A percentile compares a stretch with the other conserved stretches of the same genome.
Evolutionary conservation across 768 basidiomycete species (phyloP).

Genomic region (Nidularia sp.): DNA sequence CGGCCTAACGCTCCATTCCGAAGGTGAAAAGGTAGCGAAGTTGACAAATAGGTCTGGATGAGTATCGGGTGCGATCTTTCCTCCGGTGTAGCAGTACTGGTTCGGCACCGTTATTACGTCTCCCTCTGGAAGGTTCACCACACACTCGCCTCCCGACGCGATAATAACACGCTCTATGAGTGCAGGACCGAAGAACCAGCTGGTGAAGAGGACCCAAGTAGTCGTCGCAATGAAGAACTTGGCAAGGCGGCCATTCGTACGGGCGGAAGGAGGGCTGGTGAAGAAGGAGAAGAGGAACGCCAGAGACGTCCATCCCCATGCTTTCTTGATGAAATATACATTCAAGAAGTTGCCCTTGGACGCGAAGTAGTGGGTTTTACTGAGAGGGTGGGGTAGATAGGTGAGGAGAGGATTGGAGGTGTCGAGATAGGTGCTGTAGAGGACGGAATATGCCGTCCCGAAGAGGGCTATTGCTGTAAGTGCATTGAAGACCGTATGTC

Average conservation of each 20-base stretch:
- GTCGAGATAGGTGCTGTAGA: constrained; percentile 71
- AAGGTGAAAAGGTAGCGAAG: constrained; percentile 20
- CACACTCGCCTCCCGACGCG: constrained; percentile 73
- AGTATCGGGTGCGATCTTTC: constrained; percentile 49
- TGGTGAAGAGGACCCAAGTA: constrained; percentile 72
- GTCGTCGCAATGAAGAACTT: constrained; percentile 58
- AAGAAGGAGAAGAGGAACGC: constrained; percentile 57
- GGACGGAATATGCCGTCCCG: constrained; percentile 65
- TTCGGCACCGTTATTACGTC: constrained; percentile 48
- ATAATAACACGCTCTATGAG: constrained; percentile 63
- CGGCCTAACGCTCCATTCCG: constrained; percentile 47
- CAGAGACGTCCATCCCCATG: constrained; percentile 87
- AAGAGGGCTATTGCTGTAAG: constrained; percentile 45
- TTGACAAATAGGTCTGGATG: constrained; percentile 59
- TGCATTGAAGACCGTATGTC: constrained; percentile 27
- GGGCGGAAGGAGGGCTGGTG: constrained; percentile 46
- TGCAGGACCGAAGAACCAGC: constrained; percentile 87
- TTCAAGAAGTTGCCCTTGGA: constrained; percentile 80
- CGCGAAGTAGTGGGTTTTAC: constrained; percentile 68
- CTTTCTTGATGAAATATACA: constrained; percentile 80
- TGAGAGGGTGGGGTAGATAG: constrained; percentile 64
- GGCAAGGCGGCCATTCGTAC: constrained; percentile 35
- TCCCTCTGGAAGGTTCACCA: constrained; percentile 58
- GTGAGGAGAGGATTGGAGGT: constrained; percentile 77
- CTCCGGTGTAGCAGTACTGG: constrained; percentile 51